Percentiles rank a stretch among this genome's conserved stretches.
Evolutionary conservation across 805 yeast species (phyloP).

Genomic region (Priceomyces medius): DNA sequence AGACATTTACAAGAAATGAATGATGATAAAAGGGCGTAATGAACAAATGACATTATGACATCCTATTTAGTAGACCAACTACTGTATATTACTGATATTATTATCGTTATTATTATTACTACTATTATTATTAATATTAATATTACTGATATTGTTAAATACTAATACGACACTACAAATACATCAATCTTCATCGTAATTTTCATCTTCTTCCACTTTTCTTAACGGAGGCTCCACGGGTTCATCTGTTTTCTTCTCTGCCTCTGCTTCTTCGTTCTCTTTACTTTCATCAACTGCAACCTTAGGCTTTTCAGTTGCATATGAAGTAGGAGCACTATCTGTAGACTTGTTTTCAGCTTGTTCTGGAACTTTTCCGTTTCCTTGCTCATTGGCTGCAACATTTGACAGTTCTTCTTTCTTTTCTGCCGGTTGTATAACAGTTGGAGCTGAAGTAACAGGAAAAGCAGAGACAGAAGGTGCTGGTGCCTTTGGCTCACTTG

Average conservation of each 20-base stretch:
- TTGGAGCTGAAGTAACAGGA: conserved; percentile 3
- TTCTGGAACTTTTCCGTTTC: background rate
- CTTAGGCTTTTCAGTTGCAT: conserved; percentile 3
- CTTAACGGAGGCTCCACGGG: conserved; percentile 46
- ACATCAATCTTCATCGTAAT: conserved; percentile 42
- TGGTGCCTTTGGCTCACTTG: conserved; percentile 3
- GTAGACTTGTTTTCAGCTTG: conserved; percentile 5
- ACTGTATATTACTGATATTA: too few relatives aligned
- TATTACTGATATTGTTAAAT: too few relatives aligned
- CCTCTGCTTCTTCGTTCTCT: conserved; percentile 30
- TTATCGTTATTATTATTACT: too few relatives aligned
- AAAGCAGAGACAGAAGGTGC: conserved; percentile 9
- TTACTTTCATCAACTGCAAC: conserved; percentile 15
- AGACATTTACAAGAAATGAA: too few relatives aligned
- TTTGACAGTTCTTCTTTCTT: background rate
- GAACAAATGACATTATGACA: too few relatives aligned
- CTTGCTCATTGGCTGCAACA: background rate
- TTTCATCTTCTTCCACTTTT: conserved; percentile 46
- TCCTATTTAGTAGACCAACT: too few relatives aligned
- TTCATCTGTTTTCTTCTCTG: conserved; percentile 20
- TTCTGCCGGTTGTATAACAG: background rate
- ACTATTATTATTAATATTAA: too few relatives aligned
- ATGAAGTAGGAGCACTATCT: conserved; percentile 8
- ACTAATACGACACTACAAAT: background rate
- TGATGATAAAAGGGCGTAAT: too few relatives aligned